These are phyloP conservation scores for Crithidia sp. DNA, from an alignment of 208 protist genomes.

Conservation along the genomic window DNA sequence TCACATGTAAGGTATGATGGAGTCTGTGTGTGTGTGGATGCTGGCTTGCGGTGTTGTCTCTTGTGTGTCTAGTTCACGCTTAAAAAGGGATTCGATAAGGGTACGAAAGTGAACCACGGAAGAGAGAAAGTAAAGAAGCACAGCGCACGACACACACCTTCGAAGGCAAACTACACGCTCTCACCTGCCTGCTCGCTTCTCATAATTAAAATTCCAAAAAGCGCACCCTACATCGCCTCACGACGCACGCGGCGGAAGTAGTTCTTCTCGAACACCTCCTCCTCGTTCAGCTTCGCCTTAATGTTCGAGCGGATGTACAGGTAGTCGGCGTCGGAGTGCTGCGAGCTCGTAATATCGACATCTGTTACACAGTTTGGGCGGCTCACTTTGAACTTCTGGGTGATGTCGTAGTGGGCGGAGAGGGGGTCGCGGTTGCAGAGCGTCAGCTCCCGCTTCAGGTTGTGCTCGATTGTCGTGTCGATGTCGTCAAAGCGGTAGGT, in stretches of 20 bases:
- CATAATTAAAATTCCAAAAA: too few species aligned
- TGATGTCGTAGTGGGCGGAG: slow-evolving; percentile 54
- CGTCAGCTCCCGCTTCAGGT: slow-evolving; percentile 55
- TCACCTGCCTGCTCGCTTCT: too few species aligned
- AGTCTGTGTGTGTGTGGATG: too few species aligned
- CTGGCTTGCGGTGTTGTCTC: too few species aligned
- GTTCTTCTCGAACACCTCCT: slow-evolving; percentile 60
- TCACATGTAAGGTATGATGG: too few species aligned
- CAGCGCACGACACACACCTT: too few species aligned
- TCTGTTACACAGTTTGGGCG: slow-evolving; percentile 51
- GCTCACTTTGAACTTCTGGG: slow-evolving; percentile 54
- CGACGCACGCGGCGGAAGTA: slow-evolving; percentile 46
- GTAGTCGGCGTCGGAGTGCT: slow-evolving; percentile 49
- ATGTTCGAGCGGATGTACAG: slow-evolving; percentile 56
- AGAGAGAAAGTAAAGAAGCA: too few species aligned
- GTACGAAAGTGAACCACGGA: too few species aligned
- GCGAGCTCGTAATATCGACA: slow-evolving; percentile 46
- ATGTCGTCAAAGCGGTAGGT: slow-evolving; percentile 69
- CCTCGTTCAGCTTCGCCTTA: slow-evolving; percentile 39
- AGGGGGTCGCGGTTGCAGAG: slow-evolving; percentile 69
- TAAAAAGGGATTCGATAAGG: too few species aligned
- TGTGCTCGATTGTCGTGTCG: slow-evolving; percentile 71
- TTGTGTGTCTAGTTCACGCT: too few species aligned
- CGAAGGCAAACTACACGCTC: too few species aligned
- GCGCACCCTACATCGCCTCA: slow-evolving; percentile 25